Conservation (phyloP, 768 basidiomycete genomes). For the Mycena vulgaris region DNA sequence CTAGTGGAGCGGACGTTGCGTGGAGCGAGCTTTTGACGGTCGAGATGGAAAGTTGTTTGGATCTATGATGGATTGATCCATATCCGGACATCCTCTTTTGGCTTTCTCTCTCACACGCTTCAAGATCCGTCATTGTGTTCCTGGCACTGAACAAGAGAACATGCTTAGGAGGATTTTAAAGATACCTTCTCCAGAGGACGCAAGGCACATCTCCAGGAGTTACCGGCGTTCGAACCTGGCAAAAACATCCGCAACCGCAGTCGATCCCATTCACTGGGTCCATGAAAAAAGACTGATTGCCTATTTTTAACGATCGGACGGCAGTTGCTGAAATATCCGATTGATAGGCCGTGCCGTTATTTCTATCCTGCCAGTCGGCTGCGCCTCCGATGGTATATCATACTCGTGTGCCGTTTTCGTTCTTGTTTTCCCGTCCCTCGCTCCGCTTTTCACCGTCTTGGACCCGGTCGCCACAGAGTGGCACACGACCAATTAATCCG, state of each 20-base stretch:
- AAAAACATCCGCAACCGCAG: too few relatives aligned
- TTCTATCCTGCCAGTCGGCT: conserved; percentile 15
- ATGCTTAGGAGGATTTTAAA: too few relatives aligned
- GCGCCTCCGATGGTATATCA: conserved; percentile 5
- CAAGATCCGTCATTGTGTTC: too few relatives aligned
- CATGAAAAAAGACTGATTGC: too few relatives aligned
- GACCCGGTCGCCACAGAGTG: neutral
- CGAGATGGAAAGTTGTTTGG: too few relatives aligned
- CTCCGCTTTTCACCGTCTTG: neutral
- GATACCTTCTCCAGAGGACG: too few relatives aligned
- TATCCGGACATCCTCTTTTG: neutral
- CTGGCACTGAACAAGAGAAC: too few relatives aligned
- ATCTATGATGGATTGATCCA: neutral
- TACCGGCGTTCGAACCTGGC: too few relatives aligned
- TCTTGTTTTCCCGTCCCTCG: neutral
- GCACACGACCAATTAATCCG: conserved; percentile 11
- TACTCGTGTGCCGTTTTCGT: neutral
- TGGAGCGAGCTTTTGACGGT: conserved; percentile 15
- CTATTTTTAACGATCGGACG: neutral
- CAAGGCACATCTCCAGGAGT: too few relatives aligned
- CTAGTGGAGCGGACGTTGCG: too few relatives aligned
- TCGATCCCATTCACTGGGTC: too few relatives aligned
- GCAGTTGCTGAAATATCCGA: neutral
- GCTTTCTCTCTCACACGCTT: too few relatives aligned
- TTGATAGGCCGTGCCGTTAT: neutral